A percentile compares a stretch with the other conserved stretches of the same genome.
Conservation (phyloP, 225 moss, liverwort and hornwort species). For the Pleurozium schreberi region DNA sequence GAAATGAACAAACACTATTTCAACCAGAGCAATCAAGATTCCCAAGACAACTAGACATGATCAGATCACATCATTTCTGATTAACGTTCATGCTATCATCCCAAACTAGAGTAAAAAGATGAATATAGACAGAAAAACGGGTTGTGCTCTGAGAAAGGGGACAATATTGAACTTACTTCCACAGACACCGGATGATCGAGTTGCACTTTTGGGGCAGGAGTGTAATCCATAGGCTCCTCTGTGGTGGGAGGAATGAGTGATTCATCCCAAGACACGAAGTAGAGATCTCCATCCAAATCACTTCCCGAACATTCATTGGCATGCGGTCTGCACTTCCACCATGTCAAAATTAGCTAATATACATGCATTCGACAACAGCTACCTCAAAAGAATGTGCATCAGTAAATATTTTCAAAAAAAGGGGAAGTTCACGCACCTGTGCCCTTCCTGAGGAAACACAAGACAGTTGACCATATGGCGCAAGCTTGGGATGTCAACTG, state of each 20-base stretch:
- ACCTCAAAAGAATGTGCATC: background rate
- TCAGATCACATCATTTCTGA: background rate
- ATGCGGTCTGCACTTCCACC: conserved; percentile 55
- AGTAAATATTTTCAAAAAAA: background rate
- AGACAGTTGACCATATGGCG: conserved; percentile 79
- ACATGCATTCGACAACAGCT: background rate
- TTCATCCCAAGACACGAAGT: conserved; percentile 74
- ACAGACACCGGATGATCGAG: conserved; percentile 44
- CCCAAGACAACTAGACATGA: background rate
- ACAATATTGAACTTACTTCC: conserved; percentile 27
- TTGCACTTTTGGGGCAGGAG: conserved; percentile 15
- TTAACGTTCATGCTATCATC: background rate
- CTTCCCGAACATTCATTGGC: conserved; percentile 97
- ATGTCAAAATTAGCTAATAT: background rate
- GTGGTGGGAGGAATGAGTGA: conserved; percentile 28
- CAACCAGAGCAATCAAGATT: background rate
- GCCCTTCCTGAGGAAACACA: conserved; percentile 75
- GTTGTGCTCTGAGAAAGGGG: background rate
- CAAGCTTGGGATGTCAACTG: conserved; percentile 52
- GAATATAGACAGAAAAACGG: background rate
- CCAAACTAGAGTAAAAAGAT: background rate
- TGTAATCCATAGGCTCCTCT: conserved; percentile 75
- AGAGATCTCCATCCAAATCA: conserved; percentile 87
- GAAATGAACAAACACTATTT: background rate
- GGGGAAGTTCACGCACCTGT: conserved; percentile 35